Evolutionary conservation across 169 alveolate genomes (phyloP).

Genomic region (Plasmodium inui): DNA sequence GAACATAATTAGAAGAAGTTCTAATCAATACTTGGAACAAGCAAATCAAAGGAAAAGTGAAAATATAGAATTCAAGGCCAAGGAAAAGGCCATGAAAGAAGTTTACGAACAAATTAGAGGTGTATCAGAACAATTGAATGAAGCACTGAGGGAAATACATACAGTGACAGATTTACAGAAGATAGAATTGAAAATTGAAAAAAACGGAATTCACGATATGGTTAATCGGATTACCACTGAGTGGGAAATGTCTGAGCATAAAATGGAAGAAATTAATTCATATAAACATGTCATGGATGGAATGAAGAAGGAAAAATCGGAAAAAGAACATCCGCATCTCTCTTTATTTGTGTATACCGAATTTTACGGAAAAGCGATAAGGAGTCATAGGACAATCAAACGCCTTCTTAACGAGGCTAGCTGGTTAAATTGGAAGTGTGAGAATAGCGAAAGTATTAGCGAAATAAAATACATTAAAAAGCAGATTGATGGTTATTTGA

Average conservation of each 20-base stretch:
- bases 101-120: not conserved
- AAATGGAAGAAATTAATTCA: not conserved
- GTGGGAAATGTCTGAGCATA: not conserved
- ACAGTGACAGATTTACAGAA: not conserved
- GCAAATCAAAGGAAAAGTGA: not conserved
- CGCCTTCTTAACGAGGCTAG: not conserved
- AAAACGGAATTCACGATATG: not conserved
- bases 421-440: not conserved
- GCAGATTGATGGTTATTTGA: not conserved
- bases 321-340: not conserved
- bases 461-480: not conserved
- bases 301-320: not conserved
- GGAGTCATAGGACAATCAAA: not conserved
- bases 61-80: not conserved
- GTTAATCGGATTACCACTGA: not conserved
- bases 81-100: slow-evolving; percentile 9
- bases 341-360: not conserved
- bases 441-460: not conserved
- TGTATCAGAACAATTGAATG: not conserved
- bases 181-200: not conserved
- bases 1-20: not conserved
- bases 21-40: not conserved
- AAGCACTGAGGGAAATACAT: not conserved
- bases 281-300: not conserved
- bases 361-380: not conserved